Base-by-base conservation (phyloP, 148 eudicot species). In the Rhododendron mucronatum region DNA sequence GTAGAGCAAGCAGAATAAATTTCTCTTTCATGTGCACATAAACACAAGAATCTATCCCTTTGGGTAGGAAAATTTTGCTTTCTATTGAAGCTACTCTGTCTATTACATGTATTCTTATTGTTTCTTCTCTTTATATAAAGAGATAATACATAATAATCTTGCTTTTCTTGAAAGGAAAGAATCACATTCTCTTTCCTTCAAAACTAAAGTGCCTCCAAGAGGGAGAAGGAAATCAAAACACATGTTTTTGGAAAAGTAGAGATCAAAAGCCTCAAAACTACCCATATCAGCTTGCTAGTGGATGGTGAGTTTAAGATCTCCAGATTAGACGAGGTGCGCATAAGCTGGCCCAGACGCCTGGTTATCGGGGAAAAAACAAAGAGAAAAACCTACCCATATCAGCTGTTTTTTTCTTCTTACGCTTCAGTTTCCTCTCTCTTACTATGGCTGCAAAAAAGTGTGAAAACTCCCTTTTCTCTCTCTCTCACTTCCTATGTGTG, bases 61-160 rank as follows among this genome's bases (percentile, higher is more conserved):
- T 55, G 71, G 79, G 20, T 39, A 71, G 41, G 50, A 41, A 30
- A 18, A 9, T 82, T 87, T 87, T 86, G 84, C 91, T 84, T 89
- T 89, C 84, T 47, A 80, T 86, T 89, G 78, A 87, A 91, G 90
- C 90, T 84, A 84, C 63, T 82, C 82, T 89, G 83, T 79, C 61
- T 77, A 84, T 81, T 65, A 85, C 85, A 87, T 75, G 84, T 87
- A 81, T 91, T 88, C 90, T 85, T 88, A 89, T 87, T 91, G 87
- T 86, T 88, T 87, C 87, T 53, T 83, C 88, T 85, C 53, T 84
- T 71, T 74, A 48, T 78, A 83, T 76, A 83, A 83, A 11, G 18
- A n/a, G 74, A 75, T 78, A 55, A 23, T 41, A 20, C n/a, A 41
- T 41, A 39, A 74, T 77, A 63, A 90, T 80, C 79, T 82, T 83